Conservation (phyloP, 371 early-diverging fungal genomes). For the Mucor saturninus region DNA sequence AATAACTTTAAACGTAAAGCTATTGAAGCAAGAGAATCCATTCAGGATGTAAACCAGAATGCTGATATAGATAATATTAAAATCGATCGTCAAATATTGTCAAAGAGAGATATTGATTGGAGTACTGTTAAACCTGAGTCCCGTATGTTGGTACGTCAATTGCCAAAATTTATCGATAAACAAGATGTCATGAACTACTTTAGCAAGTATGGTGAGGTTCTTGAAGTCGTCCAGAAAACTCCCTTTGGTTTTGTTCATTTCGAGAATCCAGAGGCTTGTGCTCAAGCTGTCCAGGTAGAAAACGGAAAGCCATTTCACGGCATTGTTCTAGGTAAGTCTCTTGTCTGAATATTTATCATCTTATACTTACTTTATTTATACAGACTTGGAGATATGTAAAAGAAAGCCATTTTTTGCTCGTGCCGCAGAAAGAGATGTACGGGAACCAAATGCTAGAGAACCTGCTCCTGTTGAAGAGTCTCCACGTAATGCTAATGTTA, state of each 20-base stretch:
- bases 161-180: constrained; percentile 40
- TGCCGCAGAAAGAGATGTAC: constrained; percentile 11
- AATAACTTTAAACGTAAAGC: constrained; percentile 5
- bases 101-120: constrained; percentile 37
- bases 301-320: constrained; percentile 47
- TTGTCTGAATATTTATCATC: constrained; percentile 3
- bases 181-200: constrained; percentile 46
- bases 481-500: background rate
- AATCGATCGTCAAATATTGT: constrained; percentile 20
- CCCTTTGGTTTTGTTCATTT: constrained; percentile 53
- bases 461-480: background rate
- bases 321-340: constrained; percentile 42
- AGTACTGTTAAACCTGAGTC: constrained; percentile 43
- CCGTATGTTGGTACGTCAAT: constrained; percentile 47
- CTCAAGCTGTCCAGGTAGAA: constrained; percentile 44
- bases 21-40: constrained; percentile 7
- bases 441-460: background rate
- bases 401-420: constrained; percentile 36
- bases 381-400: constrained; percentile 36
- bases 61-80: background rate
- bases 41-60: constrained; percentile 9
- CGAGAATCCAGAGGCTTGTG: constrained; percentile 41
- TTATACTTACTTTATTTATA: background rate
- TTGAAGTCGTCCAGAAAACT: constrained; percentile 45
- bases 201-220: constrained; percentile 51